Conservation (phyloP, 306 rosid genomes). For the Sicyos edulis region DNA sequence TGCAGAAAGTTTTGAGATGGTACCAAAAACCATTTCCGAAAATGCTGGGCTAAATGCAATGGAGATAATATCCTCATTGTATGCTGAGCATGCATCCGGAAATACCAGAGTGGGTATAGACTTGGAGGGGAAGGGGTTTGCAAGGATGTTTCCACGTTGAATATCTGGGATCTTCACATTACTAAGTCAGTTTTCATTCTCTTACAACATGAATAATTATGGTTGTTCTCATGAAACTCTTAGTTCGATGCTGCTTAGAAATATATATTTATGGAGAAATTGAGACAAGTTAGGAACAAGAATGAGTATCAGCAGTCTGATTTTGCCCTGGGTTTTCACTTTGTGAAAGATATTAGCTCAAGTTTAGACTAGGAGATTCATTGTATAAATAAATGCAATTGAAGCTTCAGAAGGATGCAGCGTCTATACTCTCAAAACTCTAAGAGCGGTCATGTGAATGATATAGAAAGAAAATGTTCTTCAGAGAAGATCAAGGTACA, state of each 20-base stretch:
- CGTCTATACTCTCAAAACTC: too few relatives aligned
- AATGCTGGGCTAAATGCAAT: conserved; percentile 95
- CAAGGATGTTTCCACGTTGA: conserved; percentile 56
- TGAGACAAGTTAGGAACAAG: too few relatives aligned
- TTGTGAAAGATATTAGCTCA: too few relatives aligned
- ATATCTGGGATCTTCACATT: conserved; percentile 80
- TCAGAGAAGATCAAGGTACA: too few relatives aligned
- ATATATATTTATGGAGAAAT: neutral
- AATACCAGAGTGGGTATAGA: conserved; percentile 84
- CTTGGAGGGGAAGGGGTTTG: conserved; percentile 68
- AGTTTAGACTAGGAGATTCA: too few relatives aligned
- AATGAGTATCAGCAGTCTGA: too few relatives aligned
- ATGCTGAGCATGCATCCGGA: conserved; percentile 97
- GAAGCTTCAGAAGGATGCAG: too few relatives aligned
- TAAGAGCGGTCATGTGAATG: too few relatives aligned
- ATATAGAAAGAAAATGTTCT: too few relatives aligned
- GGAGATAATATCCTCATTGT: conserved; percentile 92
- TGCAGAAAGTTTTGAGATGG: conserved; percentile 94
- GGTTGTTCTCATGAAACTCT: neutral
- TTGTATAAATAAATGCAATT: too few relatives aligned
- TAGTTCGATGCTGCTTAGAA: neutral
- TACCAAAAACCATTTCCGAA: conserved; percentile 85
- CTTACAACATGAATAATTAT: neutral
- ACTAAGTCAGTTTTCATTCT: conserved; percentile 59
- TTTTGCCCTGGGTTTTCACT: too few relatives aligned